Conservation (phyloP, 225 moss, liverwort and hornwort species). For the Pleurozium schreberi region DNA sequence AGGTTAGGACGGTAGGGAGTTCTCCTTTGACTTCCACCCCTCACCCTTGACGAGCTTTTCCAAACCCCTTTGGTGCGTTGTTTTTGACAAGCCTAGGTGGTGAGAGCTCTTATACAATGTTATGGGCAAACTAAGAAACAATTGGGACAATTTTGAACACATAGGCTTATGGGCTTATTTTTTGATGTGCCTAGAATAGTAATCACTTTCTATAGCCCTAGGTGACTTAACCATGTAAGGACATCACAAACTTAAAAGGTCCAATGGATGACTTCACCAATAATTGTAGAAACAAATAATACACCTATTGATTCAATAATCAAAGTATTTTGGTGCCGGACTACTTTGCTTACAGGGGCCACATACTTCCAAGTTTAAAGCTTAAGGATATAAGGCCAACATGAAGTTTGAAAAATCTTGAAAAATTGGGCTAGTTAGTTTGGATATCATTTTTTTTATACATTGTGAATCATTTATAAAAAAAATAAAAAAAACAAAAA, state of each 20-base stretch:
- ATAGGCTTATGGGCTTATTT: accelerated
- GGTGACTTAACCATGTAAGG: accelerated
- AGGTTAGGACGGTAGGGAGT: accelerated
- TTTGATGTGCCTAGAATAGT: accelerated
- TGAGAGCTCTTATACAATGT: background rate
- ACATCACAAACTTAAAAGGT: accelerated
- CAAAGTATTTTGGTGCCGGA: background rate
- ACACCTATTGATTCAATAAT: background rate
- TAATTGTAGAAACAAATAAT: background rate
- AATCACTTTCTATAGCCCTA: background rate
- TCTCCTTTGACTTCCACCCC: accelerated
- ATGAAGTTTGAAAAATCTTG: accelerated
- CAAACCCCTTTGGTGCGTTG: accelerated
- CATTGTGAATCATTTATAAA: background rate
- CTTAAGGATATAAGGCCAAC: background rate
- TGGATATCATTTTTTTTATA: background rate
- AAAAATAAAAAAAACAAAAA: background rate
- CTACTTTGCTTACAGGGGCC: background rate
- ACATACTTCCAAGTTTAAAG: background rate
- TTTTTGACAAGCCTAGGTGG: accelerated
- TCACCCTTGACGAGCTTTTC: accelerated
- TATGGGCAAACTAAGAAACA: too few relatives aligned
- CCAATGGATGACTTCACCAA: background rate
- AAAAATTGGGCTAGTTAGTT: accelerated
- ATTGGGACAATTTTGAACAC: background rate